Conservation (phyloP, 331 rosid genomes). For the Malus hybrid region DNA sequence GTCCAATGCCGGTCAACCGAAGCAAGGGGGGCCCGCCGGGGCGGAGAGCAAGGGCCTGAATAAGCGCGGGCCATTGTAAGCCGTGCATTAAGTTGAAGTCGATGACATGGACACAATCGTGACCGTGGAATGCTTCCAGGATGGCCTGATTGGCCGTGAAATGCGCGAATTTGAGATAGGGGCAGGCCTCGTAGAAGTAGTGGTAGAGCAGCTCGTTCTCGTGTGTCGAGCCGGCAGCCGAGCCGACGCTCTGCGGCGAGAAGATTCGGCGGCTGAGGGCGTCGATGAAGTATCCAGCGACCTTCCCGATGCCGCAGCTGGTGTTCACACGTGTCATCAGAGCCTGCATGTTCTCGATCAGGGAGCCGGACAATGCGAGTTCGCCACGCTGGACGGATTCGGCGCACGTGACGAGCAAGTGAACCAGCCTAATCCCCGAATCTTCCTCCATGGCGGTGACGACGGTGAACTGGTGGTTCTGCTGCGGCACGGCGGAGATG, state of each 20-base stretch:
- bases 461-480: slow-evolving; percentile 24
- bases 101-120: slow-evolving; percentile 82
- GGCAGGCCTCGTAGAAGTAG: slow-evolving; percentile 80
- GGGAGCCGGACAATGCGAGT: slow-evolving; percentile 54
- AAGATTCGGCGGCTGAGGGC: slow-evolving; percentile 71
- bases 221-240: slow-evolving; percentile 14
- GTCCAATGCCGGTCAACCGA: slow-evolving; percentile 83
- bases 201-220: slow-evolving; percentile 61
- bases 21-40: slow-evolving; percentile 81
- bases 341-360: slow-evolving; percentile 65
- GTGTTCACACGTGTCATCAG: slow-evolving; percentile 51
- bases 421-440: slow-evolving; percentile 75
- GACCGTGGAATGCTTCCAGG: slow-evolving; percentile 71
- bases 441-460: slow-evolving; percentile 67
- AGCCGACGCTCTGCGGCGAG: slow-evolving; percentile 6
- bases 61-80: slow-evolving; percentile 85
- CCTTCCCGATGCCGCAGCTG: slow-evolving; percentile 74
- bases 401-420: slow-evolving; percentile 75
- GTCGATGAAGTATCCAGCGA: slow-evolving; percentile 78
- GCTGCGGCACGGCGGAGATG: not conserved
- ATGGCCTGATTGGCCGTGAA: slow-evolving; percentile 94
- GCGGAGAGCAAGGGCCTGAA: slow-evolving; percentile 78
- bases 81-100: slow-evolving; percentile 93
- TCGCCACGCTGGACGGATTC: slow-evolving; percentile 73
- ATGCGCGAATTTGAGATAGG: slow-evolving; percentile 86